Conservation (phyloP, 2,329 filamentous ascomycete species). For the Trichoderma atroviride region DNA sequence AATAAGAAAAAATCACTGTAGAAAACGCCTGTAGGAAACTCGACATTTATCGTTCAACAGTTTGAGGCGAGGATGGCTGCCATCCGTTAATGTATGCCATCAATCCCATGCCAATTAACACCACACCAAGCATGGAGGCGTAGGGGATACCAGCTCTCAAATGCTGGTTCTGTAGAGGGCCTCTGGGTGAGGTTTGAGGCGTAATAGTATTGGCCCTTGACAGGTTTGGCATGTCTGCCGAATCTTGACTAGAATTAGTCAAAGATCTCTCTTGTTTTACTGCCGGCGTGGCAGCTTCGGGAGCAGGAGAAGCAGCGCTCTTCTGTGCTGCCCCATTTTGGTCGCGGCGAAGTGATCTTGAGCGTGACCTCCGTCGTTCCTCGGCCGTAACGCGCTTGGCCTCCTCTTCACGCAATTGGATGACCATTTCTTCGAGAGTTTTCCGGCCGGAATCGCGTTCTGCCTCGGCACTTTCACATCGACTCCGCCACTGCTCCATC, state of each 20-base stretch:
- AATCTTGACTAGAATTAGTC: slow-evolving; percentile 37
- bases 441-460: slow-evolving; percentile 73
- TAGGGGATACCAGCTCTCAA: slow-evolving; percentile 66
- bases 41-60: slow-evolving; percentile 40
- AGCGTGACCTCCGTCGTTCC: slow-evolving; percentile 45
- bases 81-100: slow-evolving; percentile 88
- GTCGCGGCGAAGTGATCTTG: slow-evolving; percentile 29
- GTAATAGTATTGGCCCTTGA: slow-evolving; percentile 56
- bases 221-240: slow-evolving; percentile 46
- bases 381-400: slow-evolving; percentile 50
- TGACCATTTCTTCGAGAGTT: slow-evolving; percentile 84
- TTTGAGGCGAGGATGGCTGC: slow-evolving; percentile 53
- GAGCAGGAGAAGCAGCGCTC: slow-evolving; percentile 31
- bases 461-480: slow-evolving; percentile 78
- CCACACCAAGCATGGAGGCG: slow-evolving; percentile 79
- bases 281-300: slow-evolving; percentile 30
- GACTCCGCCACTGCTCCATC: slow-evolving; percentile 74
- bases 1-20: background rate
- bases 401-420: slow-evolving; percentile 73
- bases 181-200: slow-evolving; percentile 45
- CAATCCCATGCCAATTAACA: slow-evolving; percentile 76
- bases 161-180: slow-evolving; percentile 48
- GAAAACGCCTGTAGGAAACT: slow-evolving; percentile 4
- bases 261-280: slow-evolving; percentile 29
- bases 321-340: slow-evolving; percentile 15